Evolutionary conservation across 2,329 filamentous ascomycete species (phyloP), one percentile per base, ranked within the genome.

Genomic region (Colletotrichum eremochloae): DNA sequence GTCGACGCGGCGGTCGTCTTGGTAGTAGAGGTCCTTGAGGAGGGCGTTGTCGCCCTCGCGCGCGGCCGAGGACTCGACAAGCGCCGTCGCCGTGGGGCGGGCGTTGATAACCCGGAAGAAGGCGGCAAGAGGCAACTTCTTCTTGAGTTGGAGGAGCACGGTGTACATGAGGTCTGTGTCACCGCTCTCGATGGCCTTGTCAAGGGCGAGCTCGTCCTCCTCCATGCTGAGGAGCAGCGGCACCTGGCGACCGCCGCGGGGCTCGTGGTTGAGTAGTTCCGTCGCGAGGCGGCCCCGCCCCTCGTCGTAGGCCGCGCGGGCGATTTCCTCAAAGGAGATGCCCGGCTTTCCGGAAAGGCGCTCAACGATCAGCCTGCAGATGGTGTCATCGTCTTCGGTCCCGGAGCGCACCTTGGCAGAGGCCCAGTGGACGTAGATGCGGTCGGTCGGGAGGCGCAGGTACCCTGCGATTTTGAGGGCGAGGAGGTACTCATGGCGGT

Each of bases 401-500:
- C 95, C 95, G 3, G 93, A 85, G 36, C 95, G 93, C 5, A 98
- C 96, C 81, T 98, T 99, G 79, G 96, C 92, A 24, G 93, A 96
- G 1, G 96, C 96, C 96, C 96, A 99, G 80, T 98, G 95, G 1
- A 97, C 94, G 78, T 98, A 97, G 71, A 99, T 97, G 66, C 91
- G 90, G 80, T 97, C 95, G 0, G 95, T 93, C 0, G 96, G 92
- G 4, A 99, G 87, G 72, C 92, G 93, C 2, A 99, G 86, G 79
- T 97, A 97, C 52, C 94, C 92, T 0, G 96, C 95, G 58, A 99
- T 90, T 60, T 94, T 93, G 29, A 99, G 88, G 0, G 96, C 96
- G 5, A 99, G 87, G 1, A 98, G 87, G 79, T 98, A 98, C 80
- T 98, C 94, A 77, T 95, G 93, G 14, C 96, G 91, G 78, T 94